Conservation (phyloP, 257 asterid species). For the Solanum virginianum region DNA sequence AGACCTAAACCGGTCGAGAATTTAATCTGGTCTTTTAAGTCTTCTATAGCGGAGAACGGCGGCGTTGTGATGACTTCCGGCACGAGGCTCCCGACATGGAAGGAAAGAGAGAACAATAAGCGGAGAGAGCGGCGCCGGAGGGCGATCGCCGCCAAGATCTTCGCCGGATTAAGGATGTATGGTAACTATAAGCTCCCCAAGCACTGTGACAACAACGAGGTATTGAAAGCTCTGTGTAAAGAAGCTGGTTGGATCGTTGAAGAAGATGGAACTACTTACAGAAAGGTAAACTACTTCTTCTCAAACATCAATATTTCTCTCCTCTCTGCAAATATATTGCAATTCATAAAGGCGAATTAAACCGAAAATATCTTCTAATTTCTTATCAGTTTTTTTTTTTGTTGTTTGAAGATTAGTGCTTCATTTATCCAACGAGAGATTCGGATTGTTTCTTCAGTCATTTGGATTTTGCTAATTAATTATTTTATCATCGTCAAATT, state of each 20-base stretch:
- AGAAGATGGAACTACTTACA: slow-evolving; percentile 85
- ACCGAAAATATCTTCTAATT: neutral
- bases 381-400: neutral
- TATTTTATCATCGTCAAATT: neutral
- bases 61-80: slow-evolving; percentile 68
- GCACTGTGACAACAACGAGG: slow-evolving; percentile 96
- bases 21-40: neutral
- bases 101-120: slow-evolving; percentile 95
- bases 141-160: slow-evolving; percentile 95
- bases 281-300: slow-evolving; percentile 36
- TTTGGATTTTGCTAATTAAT: neutral
- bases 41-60: neutral
- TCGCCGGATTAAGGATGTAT: slow-evolving; percentile 78
- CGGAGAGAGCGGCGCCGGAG: slow-evolving; percentile 90
- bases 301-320: neutral
- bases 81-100: slow-evolving; percentile 86
- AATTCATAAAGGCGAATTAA: neutral
- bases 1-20: neutral
- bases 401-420: neutral
- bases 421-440: neutral
- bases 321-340: neutral
- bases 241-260: slow-evolving; percentile 96
- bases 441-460: neutral
- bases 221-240: slow-evolving; percentile 76
- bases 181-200: slow-evolving; percentile 88